Evolutionary conservation across 805 yeast species (phyloP).

Genomic region (Yamadazyma philogaea): DNA sequence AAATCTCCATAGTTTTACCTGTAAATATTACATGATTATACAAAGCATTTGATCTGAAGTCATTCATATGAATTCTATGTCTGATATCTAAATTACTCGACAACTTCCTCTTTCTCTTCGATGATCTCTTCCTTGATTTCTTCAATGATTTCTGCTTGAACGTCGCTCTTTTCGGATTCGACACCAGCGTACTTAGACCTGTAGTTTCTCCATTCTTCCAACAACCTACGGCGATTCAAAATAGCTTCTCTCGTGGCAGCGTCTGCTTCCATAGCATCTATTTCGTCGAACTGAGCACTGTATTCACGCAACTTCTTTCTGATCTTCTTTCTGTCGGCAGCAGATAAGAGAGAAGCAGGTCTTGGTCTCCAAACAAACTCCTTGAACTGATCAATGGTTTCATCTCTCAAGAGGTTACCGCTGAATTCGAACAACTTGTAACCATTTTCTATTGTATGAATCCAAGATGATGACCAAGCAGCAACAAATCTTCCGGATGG

Average conservation of each 20-base stretch:
- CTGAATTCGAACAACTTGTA: conserved; percentile 82
- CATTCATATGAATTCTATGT: background rate
- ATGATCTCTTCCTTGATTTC: conserved; percentile 74
- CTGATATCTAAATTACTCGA: conserved; percentile 34
- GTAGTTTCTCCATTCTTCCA: conserved; percentile 85
- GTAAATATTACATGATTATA: conserved; percentile 6
- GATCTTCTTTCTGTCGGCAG: conserved; percentile 83
- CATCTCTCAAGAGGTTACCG: conserved; percentile 75
- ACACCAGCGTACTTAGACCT: conserved; percentile 45
- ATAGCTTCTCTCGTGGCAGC: conserved; percentile 88
- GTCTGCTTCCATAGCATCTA: conserved; percentile 93
- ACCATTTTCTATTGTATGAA: conserved; percentile 85
- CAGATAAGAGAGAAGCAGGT: conserved; percentile 73
- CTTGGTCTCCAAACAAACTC: conserved; percentile 97
- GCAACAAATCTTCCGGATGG: conserved; percentile 90
- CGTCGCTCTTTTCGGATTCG: conserved; percentile 42
- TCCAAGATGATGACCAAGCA: conserved; percentile 84
- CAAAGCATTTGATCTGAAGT: background rate
- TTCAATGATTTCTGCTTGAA: conserved; percentile 56
- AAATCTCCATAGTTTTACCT: conserved; percentile 25
- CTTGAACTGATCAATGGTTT: conserved; percentile 75
- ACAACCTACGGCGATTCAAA: conserved; percentile 72
- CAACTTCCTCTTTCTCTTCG: conserved; percentile 69
- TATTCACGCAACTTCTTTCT: conserved; percentile 85
- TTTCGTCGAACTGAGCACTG: conserved; percentile 89